A percentile compares a stretch with the other conserved stretches of the same genome.
Evolutionary conservation across 805 yeast genomes (phyloP).

Genomic region (Tanozyma kutaoensis): DNA sequence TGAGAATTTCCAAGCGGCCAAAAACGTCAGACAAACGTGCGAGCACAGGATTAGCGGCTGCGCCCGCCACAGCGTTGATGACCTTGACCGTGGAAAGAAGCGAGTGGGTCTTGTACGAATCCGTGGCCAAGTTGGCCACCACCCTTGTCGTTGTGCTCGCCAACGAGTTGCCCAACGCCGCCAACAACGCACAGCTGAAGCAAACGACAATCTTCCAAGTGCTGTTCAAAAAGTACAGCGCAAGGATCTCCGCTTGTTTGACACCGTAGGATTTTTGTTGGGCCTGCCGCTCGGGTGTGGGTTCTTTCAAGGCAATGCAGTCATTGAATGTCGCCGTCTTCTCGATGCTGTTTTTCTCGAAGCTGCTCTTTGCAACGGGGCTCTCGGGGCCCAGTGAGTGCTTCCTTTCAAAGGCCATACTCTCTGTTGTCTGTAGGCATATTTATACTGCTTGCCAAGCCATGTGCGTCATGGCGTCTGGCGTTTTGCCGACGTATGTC

Average conservation of each 20-base stretch:
- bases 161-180: background rate
- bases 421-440: no score
- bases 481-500: no score
- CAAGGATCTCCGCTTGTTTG: background rate
- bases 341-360: no score
- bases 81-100: background rate
- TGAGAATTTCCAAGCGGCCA: background rate
- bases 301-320: no score
- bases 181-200: background rate
- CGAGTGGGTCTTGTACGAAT: background rate
- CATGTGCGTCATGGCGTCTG: no score
- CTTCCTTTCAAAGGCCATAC: no score
- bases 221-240: background rate
- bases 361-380: no score
- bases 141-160: background rate
- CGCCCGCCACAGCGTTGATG: background rate
- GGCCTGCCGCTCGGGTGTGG: no score
- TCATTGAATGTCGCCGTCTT: no score
- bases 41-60: background rate
- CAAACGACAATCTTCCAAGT: background rate
- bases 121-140: background rate
- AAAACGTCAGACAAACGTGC: background rate
- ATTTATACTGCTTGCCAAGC: no score
- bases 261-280: background rate
- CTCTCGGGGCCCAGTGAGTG: no score